Percentiles rank a stretch among this genome's conserved stretches.
phyloP scores from a whole-genome alignment of 192 early-diverging fungal genomes.

The Lobosporangium transversale region DNA sequence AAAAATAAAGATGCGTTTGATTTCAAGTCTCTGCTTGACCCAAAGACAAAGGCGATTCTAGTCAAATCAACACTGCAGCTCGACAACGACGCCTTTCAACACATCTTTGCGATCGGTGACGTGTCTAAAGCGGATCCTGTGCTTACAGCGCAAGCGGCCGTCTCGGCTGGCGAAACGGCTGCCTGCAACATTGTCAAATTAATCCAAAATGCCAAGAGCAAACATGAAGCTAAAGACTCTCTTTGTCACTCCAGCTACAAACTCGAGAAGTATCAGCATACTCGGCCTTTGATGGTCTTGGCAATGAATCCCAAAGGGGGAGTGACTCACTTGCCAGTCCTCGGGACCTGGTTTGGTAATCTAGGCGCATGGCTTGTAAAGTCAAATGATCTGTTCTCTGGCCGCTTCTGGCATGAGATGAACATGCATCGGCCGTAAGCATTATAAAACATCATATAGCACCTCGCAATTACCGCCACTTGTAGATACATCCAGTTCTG shows the following conservation, averaged over 20 bases:
- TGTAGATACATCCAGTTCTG: too few relatives aligned
- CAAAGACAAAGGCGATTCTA: slow-evolving; percentile 66
- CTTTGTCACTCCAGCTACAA: slow-evolving; percentile 18
- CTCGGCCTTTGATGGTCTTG: slow-evolving; percentile 27
- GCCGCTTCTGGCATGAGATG: slow-evolving; percentile 38
- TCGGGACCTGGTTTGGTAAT: slow-evolving; percentile 32
- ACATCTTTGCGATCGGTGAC: slow-evolving; percentile 86
- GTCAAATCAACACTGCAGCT: slow-evolving; percentile 79
- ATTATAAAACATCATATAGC: background rate
- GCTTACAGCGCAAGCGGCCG: slow-evolving; percentile 39
- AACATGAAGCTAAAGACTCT: slow-evolving; percentile 2
- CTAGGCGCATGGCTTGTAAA: slow-evolving; percentile 30
- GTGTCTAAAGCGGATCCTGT: slow-evolving; percentile 61
- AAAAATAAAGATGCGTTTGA: slow-evolving; percentile 51
- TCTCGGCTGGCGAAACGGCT: slow-evolving; percentile 24
- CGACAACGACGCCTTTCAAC: slow-evolving; percentile 56
- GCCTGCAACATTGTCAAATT: slow-evolving; percentile 36
- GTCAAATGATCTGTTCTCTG: slow-evolving; percentile 29
- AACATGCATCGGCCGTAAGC: slow-evolving; percentile 26
- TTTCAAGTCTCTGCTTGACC: slow-evolving; percentile 43
- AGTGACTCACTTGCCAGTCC: slow-evolving; percentile 29
- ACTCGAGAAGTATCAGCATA: slow-evolving; percentile 28
- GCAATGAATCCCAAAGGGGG: slow-evolving; percentile 46
- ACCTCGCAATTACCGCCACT: background rate
- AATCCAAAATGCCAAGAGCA: slow-evolving; percentile 1